phyloP scores from a whole-genome alignment of 106 monocot species.

The Ottelia alismoides region DNA sequence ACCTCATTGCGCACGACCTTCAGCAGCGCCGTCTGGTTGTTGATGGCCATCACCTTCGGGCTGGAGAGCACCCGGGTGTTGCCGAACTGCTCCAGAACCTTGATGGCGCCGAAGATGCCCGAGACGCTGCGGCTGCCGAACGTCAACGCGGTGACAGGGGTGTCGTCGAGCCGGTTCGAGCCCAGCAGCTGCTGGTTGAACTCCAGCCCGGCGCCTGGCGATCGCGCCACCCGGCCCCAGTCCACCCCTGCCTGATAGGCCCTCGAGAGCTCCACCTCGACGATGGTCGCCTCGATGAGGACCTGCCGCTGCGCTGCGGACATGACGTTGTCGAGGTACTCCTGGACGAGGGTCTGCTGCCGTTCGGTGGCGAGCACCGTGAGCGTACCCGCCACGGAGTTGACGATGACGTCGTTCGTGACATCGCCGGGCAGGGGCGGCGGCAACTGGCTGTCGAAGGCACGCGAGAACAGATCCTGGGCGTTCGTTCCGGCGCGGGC shows the following conservation, averaged over 20 bases:
- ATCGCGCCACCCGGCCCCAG: too few species aligned
- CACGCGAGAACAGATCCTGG: background rate
- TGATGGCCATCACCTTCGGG: background rate
- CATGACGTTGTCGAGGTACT: background rate
- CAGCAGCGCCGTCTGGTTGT: background rate
- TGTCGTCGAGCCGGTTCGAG: background rate
- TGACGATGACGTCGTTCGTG: background rate
- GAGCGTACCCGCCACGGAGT: background rate
- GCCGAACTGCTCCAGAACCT: background rate
- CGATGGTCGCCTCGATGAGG: background rate
- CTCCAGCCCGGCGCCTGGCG: background rate
- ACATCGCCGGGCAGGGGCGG: background rate
- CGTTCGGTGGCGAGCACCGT: background rate
- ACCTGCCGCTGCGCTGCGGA: background rate
- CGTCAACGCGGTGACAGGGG: background rate
- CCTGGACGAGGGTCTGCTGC: background rate
- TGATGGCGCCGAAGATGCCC: background rate
- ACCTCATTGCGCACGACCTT: background rate
- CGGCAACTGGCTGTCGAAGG: background rate
- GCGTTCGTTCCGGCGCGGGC: too few species aligned
- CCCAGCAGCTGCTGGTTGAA: background rate
- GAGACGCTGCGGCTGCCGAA: background rate
- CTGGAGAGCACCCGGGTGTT: background rate
- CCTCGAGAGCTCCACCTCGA: background rate
- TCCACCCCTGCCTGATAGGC: background rate